Base-by-base conservation (phyloP, 2,329 filamentous ascomycete genomes). In the Hypoxylon sp. region DNA sequence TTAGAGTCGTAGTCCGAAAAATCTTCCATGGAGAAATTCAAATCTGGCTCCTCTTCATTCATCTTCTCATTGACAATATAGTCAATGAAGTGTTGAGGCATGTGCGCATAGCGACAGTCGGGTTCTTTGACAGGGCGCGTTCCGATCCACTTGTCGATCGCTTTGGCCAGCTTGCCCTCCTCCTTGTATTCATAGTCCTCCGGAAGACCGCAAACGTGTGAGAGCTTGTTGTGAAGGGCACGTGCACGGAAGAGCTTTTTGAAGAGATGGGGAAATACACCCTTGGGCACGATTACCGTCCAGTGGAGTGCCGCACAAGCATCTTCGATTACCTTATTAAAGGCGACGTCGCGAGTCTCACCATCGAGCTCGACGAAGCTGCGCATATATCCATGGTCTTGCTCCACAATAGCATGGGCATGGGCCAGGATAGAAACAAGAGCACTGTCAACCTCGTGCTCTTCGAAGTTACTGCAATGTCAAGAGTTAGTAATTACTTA, bases 81-180 rank as follows among this genome's bases (percentile, higher is more conserved):
- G 0, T 63, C 14, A 17, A 59, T 19, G 11, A 37, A 3, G 19
- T 52, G 5, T 3, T 33, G 19, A 2, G 33, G 35, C 19, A 42
- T 42, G 29, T 14, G 4, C 5, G 48, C 44, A n/a, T 51, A 67
- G 8, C 1, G 5, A 0, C 31, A 26, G 1, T 61, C 46, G 0
- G 57, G 31, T 19, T 56, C 8, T 29, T 55, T 50, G 5, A 31
- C 35, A 0, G 66, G 66, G 2, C 13, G 17, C 8, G 39, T 26
- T 29, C 35, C n/a, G 3, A 22, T 42, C 57, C 57, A 69, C 3
- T 47, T 11, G 10, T 69, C 66, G 13, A 69, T 66, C 0, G 62
- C 58, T 26, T 8, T 17, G 5, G 66, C 66, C 0, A 69, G 29
- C 17, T 52, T 39, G 10, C 65, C 52, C 10, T 50, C 17, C n/a